phyloP scores from a whole-genome alignment of 371 early-diverging fungal genomes.

The Smittium culicis region DNA sequence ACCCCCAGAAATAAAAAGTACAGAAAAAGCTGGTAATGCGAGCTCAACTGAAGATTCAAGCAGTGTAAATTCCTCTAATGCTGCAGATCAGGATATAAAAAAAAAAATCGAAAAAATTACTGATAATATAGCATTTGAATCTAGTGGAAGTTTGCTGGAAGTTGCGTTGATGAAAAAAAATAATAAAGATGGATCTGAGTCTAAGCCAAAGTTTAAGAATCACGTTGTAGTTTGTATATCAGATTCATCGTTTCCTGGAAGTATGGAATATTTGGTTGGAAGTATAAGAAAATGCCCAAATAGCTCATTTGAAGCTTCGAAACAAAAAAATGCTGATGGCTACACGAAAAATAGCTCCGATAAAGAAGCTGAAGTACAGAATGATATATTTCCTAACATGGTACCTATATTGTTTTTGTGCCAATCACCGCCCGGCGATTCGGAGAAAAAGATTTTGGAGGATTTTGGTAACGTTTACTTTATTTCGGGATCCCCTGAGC shows the following conservation, averaged over 20 bases:
- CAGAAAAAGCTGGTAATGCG: too few species aligned
- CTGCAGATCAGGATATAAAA: too few species aligned
- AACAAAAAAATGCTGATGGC: background rate
- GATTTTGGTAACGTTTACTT: conserved; percentile 37
- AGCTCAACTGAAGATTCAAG: too few species aligned
- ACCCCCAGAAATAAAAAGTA: too few species aligned
- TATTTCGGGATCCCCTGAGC: conserved; percentile 42
- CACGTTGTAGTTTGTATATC: conserved; percentile 36
- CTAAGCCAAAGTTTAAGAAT: background rate
- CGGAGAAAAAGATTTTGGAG: conserved; percentile 27
- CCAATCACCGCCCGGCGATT: conserved; percentile 27
- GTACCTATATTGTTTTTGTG: conserved; percentile 44
- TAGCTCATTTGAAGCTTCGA: too few species aligned
- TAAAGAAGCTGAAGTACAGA: background rate
- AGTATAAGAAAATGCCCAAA: conserved; percentile 27
- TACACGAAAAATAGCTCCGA: background rate
- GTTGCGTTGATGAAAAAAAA: background rate
- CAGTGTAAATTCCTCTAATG: too few species aligned
- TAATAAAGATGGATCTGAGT: background rate
- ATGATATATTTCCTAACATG: conserved; percentile 16
- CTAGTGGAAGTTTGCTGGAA: background rate
- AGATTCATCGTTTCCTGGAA: conserved; percentile 31
- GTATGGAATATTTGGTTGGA: conserved; percentile 35
- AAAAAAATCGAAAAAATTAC: too few species aligned
- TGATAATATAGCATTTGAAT: too few species aligned